These are phyloP conservation scores for Prunus dulcis DNA, from an alignment of 306 rosid species.

Conservation along the genomic window DNA sequence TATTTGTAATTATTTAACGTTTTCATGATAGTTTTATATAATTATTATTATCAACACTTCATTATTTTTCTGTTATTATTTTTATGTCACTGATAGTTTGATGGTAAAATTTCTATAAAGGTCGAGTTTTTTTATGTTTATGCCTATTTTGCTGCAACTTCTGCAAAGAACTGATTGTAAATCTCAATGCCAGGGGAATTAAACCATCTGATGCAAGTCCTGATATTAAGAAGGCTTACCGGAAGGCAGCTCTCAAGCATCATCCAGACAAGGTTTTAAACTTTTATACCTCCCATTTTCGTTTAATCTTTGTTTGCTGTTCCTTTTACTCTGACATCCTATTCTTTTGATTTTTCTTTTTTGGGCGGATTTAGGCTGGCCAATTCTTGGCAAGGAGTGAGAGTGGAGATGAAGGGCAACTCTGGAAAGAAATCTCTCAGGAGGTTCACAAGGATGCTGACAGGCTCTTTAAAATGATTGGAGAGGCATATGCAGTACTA, in stretches of 20 bases:
- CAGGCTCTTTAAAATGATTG: conserved; percentile 90
- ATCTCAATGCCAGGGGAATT: conserved; percentile 27
- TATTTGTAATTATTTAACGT: no score
- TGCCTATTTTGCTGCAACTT: neutral
- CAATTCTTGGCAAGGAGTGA: conserved; percentile 83
- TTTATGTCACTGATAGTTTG: neutral
- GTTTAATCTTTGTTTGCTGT: neutral
- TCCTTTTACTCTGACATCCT: neutral
- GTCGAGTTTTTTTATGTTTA: neutral
- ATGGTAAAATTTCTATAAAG: neutral
- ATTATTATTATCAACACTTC: no score
- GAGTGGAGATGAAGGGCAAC: conserved; percentile 65
- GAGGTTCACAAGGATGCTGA: conserved; percentile 88
- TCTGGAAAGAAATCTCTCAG: conserved; percentile 81
- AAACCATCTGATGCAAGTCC: conserved; percentile 22
- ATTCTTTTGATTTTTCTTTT: neutral
- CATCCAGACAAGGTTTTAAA: conserved; percentile 37
- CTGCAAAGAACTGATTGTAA: neutral
- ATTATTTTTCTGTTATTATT: no score
- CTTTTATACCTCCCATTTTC: neutral
- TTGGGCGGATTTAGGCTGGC: conserved; percentile 67
- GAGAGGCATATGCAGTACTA: conserved; percentile 92
- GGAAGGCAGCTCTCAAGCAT: conserved; percentile 36
- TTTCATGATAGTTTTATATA: no score
- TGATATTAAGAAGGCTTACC: conserved; percentile 34